Conservation (phyloP, 2,329 filamentous ascomycete species). For the Madurella fahalii region DNA sequence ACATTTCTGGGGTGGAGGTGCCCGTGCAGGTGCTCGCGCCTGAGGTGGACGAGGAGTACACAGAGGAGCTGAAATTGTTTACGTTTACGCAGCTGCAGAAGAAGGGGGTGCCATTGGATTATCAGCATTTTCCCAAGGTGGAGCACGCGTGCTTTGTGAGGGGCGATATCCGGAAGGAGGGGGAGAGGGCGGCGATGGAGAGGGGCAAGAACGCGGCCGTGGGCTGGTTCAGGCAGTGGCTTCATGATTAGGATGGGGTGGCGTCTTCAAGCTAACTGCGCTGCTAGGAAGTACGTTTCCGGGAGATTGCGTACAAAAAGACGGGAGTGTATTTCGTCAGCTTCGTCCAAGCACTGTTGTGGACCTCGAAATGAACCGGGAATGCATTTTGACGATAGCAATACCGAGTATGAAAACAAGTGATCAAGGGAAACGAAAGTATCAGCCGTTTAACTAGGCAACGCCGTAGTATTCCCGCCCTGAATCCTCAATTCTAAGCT, state of each 20-base stretch:
- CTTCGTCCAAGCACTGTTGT: no score
- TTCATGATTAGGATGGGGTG: constrained; percentile 5
- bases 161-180: constrained; percentile 36
- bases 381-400: no score
- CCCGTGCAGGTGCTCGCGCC: constrained; percentile 51
- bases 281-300: not conserved
- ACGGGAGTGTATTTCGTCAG: no score
- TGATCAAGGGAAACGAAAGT: no score
- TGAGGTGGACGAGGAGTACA: constrained; percentile 40
- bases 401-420: no score
- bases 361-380: no score
- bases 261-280: no score
- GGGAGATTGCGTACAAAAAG: no score
- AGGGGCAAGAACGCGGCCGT: constrained; percentile 46
- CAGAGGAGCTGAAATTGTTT: constrained; percentile 43
- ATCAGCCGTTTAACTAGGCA: no score
- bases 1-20: constrained; percentile 43
- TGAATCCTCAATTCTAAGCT: not conserved
- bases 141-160: constrained; percentile 43
- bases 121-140: constrained; percentile 48
- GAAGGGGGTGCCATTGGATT: constrained; percentile 42
- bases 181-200: constrained; percentile 42
- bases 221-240: constrained; percentile 38
- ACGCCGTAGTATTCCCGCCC: no score
- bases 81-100: constrained; percentile 37